Evolutionary conservation across 352 stramenopile genomes (phyloP), one percentile per base, ranked within the genome.

Genomic region (Globisporangium sylvaticum): DNA sequence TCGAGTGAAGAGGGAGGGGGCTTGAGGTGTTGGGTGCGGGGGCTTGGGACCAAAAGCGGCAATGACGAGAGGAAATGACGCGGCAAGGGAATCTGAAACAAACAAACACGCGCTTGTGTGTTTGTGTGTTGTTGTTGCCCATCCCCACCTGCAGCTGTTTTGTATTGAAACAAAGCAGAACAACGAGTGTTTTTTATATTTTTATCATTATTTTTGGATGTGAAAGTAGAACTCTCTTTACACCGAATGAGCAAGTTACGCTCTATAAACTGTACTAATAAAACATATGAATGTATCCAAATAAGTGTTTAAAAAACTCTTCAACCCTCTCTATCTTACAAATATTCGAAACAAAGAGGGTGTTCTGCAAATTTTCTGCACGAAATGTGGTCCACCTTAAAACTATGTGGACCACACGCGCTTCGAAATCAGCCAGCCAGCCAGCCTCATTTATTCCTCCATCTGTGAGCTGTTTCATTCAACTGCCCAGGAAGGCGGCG

Each of bases 51-150:
- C 50, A 44, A 65, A 65, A 65, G 60, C 46, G 60, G 31, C 44
- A 65, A 65, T 65, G 58, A 56, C 42, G 25, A 20, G 9, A 14
- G 12, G 4, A n/a, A 37, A 60, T 60, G 58, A 56, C 58, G 42
- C 39, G 39, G 39, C 12, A 18, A 24, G n/a, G 32, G 42, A 56
- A 64, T 64, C 58, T 64, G 42, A 64, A 64, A 48, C 39, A 48
- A 20, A n/a, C 15, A 64, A 63, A 37, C 32, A 37, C 34, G 34
- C 15, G 39, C 3, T 14, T n/a, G 39, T 48, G n/a, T 48, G 34
- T 14, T 18, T 18, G 34, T 42, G 39, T 48, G 39, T 10, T 48
- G 14, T 20, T 44, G 15, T 48, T 48, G 39, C 18, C 39, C 39
- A 46, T 46, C 39, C 37, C 14, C 15, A 39, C 32, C 32, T 8